Evolutionary conservation across 1,139 yeast genomes (phyloP).

Genomic region (Magnusiomyces ingens): DNA sequence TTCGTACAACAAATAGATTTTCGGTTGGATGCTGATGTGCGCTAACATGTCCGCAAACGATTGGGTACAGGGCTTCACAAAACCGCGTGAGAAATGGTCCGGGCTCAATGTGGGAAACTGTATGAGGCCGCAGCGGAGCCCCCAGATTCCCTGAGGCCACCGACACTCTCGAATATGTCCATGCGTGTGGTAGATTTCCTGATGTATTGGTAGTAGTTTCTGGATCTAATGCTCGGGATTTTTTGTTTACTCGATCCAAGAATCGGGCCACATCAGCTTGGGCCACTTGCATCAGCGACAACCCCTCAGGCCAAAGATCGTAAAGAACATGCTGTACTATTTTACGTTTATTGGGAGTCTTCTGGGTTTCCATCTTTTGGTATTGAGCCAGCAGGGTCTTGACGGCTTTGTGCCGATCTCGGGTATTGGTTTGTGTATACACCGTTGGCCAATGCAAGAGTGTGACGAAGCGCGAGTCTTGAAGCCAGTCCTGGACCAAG

Average conservation of each 20-base stretch:
- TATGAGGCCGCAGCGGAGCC: background rate
- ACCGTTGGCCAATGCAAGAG: slow-evolving; percentile 13
- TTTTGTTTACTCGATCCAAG: background rate
- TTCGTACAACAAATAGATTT: slow-evolving; percentile 50
- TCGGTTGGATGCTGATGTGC: background rate
- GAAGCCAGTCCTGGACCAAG: slow-evolving; percentile 19
- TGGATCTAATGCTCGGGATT: background rate
- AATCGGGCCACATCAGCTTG: slow-evolving; percentile 50
- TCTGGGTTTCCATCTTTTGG: slow-evolving; percentile 15
- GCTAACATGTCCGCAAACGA: background rate
- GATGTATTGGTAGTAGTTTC: slow-evolving; percentile 50
- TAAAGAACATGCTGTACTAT: slow-evolving; percentile 46
- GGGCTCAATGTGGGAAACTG: background rate
- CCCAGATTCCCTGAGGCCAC: background rate
- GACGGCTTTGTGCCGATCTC: slow-evolving; percentile 9
- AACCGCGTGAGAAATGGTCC: background rate
- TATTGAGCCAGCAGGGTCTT: slow-evolving; percentile 17
- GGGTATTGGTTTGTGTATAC: background rate
- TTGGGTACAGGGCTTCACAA: background rate
- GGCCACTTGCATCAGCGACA: slow-evolving; percentile 62
- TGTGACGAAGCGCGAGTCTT: slow-evolving; percentile 17
- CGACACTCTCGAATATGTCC: slow-evolving; percentile 48
- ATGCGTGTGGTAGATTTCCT: slow-evolving; percentile 35
- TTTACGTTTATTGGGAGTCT: slow-evolving; percentile 37
- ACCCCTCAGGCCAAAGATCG: slow-evolving; percentile 57